Evolutionary conservation across 495 filamentous ascomycete genomes (phyloP), one percentile per base, ranked within the genome.

Genomic region (Aspergillus nidulans): DNA sequence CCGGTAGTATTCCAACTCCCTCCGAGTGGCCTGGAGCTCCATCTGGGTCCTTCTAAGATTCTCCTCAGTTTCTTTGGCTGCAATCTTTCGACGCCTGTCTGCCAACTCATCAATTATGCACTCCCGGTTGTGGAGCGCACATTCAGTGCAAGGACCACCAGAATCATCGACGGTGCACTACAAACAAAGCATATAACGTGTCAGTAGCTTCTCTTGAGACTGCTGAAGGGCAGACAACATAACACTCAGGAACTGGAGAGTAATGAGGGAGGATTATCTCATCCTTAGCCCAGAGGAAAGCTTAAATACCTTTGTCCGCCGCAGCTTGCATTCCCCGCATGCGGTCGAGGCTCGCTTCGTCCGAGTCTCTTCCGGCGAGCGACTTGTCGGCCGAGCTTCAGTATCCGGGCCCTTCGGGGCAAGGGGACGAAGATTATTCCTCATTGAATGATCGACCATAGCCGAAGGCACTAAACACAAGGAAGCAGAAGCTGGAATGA

Each of bases 271-370:
- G 20, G 47, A 36, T 1, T 36, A 13, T 39, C 20, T 26, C 20
- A 24, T 25, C 12, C 10, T 24, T 24, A 39, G 4, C 9, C 5
- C 7, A 20, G 7, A 16, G 8, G 32, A 32, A 49, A 3, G 4
- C 19, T 19, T n/a, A 50, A 43, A 32, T 70, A 77, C 74, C 70
- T 70, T 74, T 39, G 71, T 75, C 24, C 74, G 68, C 39, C 69
- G 63, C 45, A 57, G 65, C 57, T 77, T 69, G 57, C 74, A 77
- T 55, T 77, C 71, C 25, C 52, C 58, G 55, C 74, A 77, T 20
- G 74, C 74, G 12, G 68, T 69, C 10, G 72, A 75, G 8, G 69
- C 72, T 52, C 74, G 62, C 49, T 69, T 75, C 43, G 67, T 69
- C 44, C 69, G 65, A 32, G 52, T 56, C 9, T 77, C 72, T 21